phyloP scores from a whole-genome alignment of 2,329 filamentous ascomycete species.

The Fusarium irregulare region DNA sequence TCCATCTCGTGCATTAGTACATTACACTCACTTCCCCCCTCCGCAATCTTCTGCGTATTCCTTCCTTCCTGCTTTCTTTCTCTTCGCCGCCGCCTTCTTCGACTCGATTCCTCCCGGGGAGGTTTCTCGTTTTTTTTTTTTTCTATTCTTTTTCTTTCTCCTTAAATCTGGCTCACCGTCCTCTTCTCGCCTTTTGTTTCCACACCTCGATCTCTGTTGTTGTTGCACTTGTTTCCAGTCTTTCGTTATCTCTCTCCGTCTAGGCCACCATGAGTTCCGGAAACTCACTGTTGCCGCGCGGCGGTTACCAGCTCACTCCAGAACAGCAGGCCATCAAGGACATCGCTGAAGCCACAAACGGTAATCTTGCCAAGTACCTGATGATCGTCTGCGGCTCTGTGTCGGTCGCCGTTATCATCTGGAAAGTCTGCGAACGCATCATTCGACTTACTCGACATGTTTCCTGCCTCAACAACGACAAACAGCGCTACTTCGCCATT shows the following conservation, averaged over 20 bases:
- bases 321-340: constrained; percentile 29
- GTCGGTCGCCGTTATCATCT: constrained; percentile 71
- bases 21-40: constrained; percentile 30
- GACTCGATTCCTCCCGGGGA: constrained; percentile 34
- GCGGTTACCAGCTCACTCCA: constrained; percentile 29
- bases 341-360: constrained; percentile 49
- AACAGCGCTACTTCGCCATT: constrained; percentile 80
- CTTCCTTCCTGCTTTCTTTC: constrained; percentile 16
- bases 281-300: constrained; percentile 36
- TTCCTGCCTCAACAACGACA: constrained; percentile 80
- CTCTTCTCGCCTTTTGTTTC: neutral
- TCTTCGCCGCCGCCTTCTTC: constrained; percentile 18
- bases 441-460: constrained; percentile 78
- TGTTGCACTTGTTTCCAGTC: constrained; percentile 1
- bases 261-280: constrained; percentile 42
- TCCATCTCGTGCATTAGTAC: constrained; percentile 26
- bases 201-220: constrained; percentile 18
- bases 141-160: neutral
- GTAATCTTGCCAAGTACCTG: constrained; percentile 69
- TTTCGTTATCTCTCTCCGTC: neutral
- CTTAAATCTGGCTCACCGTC: constrained; percentile 1
- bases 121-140: constrained; percentile 11
- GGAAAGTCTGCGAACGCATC: constrained; percentile 71
- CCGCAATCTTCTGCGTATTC: neutral
- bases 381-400: constrained; percentile 73